A percentile compares a stretch with the other conserved stretches of the same genome.
Conservation (phyloP, 1,139 yeast genomes). For the Candida neerlandica region DNA sequence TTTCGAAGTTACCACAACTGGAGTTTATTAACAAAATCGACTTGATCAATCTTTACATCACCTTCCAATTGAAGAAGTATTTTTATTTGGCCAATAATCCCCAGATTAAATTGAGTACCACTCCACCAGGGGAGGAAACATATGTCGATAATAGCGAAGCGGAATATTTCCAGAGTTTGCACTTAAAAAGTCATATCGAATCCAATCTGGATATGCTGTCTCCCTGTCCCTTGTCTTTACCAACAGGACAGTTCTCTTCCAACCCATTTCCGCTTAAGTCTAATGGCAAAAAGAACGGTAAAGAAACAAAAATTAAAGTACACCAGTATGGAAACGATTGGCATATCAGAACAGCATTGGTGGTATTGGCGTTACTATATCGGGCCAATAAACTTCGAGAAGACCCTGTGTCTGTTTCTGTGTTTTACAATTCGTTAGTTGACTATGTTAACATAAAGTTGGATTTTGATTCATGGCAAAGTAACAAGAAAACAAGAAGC, state of each 20-base stretch:
- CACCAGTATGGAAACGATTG: slow-evolving; percentile 78
- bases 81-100: slow-evolving; percentile 40
- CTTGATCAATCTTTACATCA: slow-evolving; percentile 61
- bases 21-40: slow-evolving; percentile 55
- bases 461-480: slow-evolving; percentile 88
- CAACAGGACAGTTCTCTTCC: slow-evolving; percentile 10
- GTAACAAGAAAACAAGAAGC: slow-evolving; percentile 20
- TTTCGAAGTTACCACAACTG: slow-evolving; percentile 43
- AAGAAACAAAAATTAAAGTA: slow-evolving; percentile 50
- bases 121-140: slow-evolving; percentile 8
- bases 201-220: slow-evolving; percentile 13
- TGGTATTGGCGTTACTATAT: slow-evolving; percentile 56
- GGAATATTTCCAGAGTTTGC: slow-evolving; percentile 22
- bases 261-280: slow-evolving; percentile 15
- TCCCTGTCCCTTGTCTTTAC: slow-evolving; percentile 11
- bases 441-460: slow-evolving; percentile 75
- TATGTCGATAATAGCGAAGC: slow-evolving; percentile 15
- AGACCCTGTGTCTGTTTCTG: slow-evolving; percentile 46
- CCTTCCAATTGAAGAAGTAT: slow-evolving; percentile 57
- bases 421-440: slow-evolving; percentile 78
- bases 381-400: slow-evolving; percentile 50
- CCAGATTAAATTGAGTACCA: slow-evolving; percentile 21
- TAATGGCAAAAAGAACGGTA: slow-evolving; percentile 22
- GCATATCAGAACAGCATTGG: slow-evolving; percentile 72
- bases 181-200: slow-evolving; percentile 18